phyloP scores from a whole-genome alignment of 129 eudicot genomes.

The Oenanthe sinensis region DNA sequence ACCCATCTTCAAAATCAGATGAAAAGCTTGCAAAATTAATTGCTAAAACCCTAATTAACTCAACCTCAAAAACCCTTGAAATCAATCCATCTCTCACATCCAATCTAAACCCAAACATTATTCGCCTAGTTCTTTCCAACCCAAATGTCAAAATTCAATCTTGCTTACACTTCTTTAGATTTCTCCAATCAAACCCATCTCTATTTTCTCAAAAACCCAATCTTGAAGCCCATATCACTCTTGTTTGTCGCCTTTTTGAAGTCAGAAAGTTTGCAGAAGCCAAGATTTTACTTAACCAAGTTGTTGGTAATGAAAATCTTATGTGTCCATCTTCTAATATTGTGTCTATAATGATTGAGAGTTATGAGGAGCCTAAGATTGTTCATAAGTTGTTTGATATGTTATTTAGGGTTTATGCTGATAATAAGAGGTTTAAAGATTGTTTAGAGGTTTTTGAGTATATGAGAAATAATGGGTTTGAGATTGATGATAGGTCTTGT shows the following conservation, averaged over 20 bases:
- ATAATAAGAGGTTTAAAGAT: constrained; percentile 43
- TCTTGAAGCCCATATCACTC: constrained; percentile 41
- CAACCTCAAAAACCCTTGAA: constrained; percentile 28
- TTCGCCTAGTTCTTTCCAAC: constrained; percentile 57
- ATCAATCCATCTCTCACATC: constrained; percentile 28
- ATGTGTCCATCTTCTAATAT: constrained; percentile 33
- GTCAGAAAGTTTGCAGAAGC: constrained; percentile 46
- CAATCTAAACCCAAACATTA: constrained; percentile 38
- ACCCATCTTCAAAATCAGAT: constrained; percentile 26
- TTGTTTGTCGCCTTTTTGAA: constrained; percentile 47
- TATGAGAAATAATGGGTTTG: constrained; percentile 48
- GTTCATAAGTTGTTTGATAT: constrained; percentile 55
- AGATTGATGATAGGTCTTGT: constrained; percentile 76
- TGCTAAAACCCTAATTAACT: constrained; percentile 36
- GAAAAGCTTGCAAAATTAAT: constrained; percentile 42
- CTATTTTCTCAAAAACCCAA: constrained; percentile 27
- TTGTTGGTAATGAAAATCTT: constrained; percentile 32
- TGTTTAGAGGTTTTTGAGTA: constrained; percentile 57
- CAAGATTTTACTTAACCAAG: constrained; percentile 34
- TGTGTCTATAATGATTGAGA: constrained; percentile 31
- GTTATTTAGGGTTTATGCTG: constrained; percentile 77
- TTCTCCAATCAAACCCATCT: constrained; percentile 27
- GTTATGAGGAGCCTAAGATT: constrained; percentile 18
- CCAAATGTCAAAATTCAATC: constrained; percentile 42
- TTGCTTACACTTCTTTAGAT: constrained; percentile 60